Base-by-base conservation (phyloP, 495 filamentous ascomycete genomes). In the Lepraria neglecta region DNA sequence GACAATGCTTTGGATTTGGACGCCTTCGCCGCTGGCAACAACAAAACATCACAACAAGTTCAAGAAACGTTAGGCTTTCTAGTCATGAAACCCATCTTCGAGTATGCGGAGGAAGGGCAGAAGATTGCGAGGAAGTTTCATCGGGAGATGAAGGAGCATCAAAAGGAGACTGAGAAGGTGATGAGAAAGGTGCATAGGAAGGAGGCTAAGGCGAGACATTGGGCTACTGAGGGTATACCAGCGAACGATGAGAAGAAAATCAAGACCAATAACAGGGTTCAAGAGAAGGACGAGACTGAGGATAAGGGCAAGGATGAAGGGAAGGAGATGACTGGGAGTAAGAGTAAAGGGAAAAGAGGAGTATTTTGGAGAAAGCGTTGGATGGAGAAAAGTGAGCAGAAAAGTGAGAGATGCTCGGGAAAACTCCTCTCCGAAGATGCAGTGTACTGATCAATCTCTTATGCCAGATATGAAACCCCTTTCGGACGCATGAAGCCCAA, bases 91-190 rank as follows among this genome's bases (percentile, higher is more conserved):
- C 6, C 46, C 0, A 35, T 53, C 21, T 50, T 31, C 6, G 31
- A 19, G 12, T 48, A 11, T 48, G 21, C 33, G 14, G 56, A 19
- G 0, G 33, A 30, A 48, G 33, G 14, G 31, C 44, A 31, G 44
- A 45, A 27, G 56, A 31, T 43, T 17, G 38, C 33, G 30, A 60
- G 58, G 46, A 21, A 21, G 46, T 42, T 60, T 21, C 45, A 53
- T 21, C n/a, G 47, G 17, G 58, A 52, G 58, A 12, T 52, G 47
- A 52, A 33, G 50, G 35, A 17, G 47, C 30, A 54, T 43, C 24
- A 35, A 45, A 52, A 44, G 44, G 1, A 0, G 5, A 14, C 1
- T 12, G 60, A 38, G 7, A 56, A 40, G 24, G 12, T n/a, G 9
- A 38, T 47, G 52, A 27, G 33, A 15, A 21, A 21, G 3, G 51